These are phyloP conservation scores for Thelephora ganbajun DNA, from an alignment of 768 basidiomycete genomes.

Conservation along the genomic window DNA sequence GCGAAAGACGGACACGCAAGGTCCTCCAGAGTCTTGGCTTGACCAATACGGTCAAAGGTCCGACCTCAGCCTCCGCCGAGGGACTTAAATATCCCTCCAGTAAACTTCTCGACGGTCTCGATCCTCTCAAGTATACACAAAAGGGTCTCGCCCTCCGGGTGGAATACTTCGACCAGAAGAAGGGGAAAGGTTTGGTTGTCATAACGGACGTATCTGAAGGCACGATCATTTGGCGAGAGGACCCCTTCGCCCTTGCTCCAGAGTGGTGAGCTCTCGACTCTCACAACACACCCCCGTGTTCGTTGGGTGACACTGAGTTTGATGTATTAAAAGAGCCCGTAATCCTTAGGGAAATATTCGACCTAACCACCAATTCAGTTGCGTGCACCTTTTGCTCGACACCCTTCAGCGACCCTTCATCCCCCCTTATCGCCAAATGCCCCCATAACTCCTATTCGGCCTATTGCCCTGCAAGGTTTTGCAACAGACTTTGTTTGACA, in stretches of 20 bases:
- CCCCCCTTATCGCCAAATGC: conserved; percentile 38
- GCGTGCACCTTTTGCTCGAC: conserved; percentile 72
- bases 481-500: conserved; percentile 62
- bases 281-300: background rate
- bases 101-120: conserved; percentile 44
- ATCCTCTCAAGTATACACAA: conserved; percentile 44
- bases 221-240: conserved; percentile 75
- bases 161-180: conserved; percentile 49
- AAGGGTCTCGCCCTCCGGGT: conserved; percentile 37
- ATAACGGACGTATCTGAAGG: conserved; percentile 50
- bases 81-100: conserved; percentile 42
- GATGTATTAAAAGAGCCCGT: background rate
- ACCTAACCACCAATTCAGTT: conserved; percentile 40
- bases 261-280: conserved; percentile 67
- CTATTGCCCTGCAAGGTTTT: conserved; percentile 56
- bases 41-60: conserved; percentile 8
- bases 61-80: conserved; percentile 4
- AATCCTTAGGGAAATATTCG: conserved; percentile 55
- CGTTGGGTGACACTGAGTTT: background rate
- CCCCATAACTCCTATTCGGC: conserved; percentile 25
- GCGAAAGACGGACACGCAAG: conserved; percentile 72
- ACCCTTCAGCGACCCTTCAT: conserved; percentile 24
- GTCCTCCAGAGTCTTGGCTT: conserved; percentile 43
- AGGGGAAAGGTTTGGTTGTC: conserved; percentile 78
- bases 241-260: conserved; percentile 70